Evolutionary conservation across 192 early-diverging fungal species (phyloP).

Genomic region (Physocladia obscura): DNA sequence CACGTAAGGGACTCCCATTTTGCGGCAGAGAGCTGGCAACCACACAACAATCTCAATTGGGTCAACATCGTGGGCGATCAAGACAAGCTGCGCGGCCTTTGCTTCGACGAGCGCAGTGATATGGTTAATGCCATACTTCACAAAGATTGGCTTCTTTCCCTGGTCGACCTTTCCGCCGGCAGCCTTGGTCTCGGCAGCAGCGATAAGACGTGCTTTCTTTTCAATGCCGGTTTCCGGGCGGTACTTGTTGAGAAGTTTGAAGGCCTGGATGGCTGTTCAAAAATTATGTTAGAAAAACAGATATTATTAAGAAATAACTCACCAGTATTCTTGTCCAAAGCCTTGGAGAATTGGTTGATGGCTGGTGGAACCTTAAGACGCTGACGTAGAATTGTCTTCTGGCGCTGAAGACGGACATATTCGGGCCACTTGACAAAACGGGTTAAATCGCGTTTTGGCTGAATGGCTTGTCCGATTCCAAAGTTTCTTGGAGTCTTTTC

Average conservation of each 20-base stretch:
- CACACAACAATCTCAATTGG: slow-evolving; percentile 99
- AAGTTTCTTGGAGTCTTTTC: slow-evolving; percentile 94
- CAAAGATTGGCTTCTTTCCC: slow-evolving; percentile 88
- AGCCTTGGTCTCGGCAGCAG: slow-evolving; percentile 85
- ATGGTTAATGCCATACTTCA: slow-evolving; percentile 99
- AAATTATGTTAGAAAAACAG: background rate
- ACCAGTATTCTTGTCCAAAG: slow-evolving; percentile 95
- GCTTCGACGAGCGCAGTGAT: slow-evolving; percentile 95
- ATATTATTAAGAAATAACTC: slow-evolving; percentile 11
- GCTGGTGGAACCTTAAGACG: slow-evolving; percentile 99
- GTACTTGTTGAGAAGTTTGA: slow-evolving; percentile 99
- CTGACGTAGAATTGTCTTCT: slow-evolving; percentile 94
- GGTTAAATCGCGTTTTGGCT: slow-evolving; percentile 90
- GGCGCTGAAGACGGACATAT: slow-evolving; percentile 98
- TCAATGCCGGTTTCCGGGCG: slow-evolving; percentile 96
- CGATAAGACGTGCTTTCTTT: slow-evolving; percentile 90
- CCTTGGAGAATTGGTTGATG: slow-evolving; percentile 99
- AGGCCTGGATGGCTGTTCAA: slow-evolving; percentile 80
- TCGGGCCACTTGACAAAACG: slow-evolving; percentile 99
- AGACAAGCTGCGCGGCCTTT: slow-evolving; percentile 98
- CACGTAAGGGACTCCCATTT: slow-evolving; percentile 99
- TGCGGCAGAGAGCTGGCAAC: slow-evolving; percentile 99
- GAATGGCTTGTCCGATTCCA: slow-evolving; percentile 92
- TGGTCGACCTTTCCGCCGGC: slow-evolving; percentile 83
- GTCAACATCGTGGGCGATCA: slow-evolving; percentile 99